Conservation (phyloP, 176 grass and related monocot genomes). For the barley (Hordeum vulgare) region MorexV3_pseudomolecules_assembly NC_058519.1:602486725-602487224, state of each 20-base stretch:
- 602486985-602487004: not conserved
- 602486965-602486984: slow-evolving; percentile 11
- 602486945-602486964: not conserved
- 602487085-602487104: slow-evolving; percentile 99
- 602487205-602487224: too few species aligned
- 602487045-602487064: slow-evolving; percentile 85
- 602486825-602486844: slow-evolving; percentile 98
- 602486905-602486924: slow-evolving; percentile 67
- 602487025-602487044: not conserved
- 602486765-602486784: slow-evolving; percentile 3
- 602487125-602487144: too few species aligned
- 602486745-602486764: not conserved
- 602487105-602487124: too few species aligned
- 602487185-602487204: too few species aligned
- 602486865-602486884: slow-evolving; percentile 84
- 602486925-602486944: not conserved
- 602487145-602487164: too few species aligned
- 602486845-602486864: slow-evolving; percentile 96
- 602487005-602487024: not conserved
- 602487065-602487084: slow-evolving; percentile 92
- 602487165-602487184: too few species aligned
- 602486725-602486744: not conserved
- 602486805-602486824: slow-evolving; percentile 93
- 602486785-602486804: slow-evolving; percentile 26
- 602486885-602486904: slow-evolving; percentile 94